Evolutionary conservation across 495 filamentous ascomycete species (phyloP).

Genomic region (Hyphodiscus hymeniophilus): DNA sequence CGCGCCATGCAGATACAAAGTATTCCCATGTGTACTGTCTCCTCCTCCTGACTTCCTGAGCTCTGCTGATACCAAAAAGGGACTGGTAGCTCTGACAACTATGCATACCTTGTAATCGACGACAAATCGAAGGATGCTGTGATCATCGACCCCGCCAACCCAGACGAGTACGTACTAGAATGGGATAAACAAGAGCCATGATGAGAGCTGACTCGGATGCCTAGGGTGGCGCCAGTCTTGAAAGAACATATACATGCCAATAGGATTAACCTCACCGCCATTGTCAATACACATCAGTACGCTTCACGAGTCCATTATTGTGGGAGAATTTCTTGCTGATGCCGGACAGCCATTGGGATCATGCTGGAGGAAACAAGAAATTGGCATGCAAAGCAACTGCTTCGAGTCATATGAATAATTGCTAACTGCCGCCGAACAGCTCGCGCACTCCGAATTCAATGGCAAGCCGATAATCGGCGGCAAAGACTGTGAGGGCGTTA

Average conservation of each 20-base stretch:
- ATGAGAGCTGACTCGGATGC: conserved; percentile 1
- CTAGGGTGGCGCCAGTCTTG: conserved; percentile 73
- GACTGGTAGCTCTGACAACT: conserved; percentile 87
- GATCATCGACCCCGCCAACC: conserved; percentile 90
- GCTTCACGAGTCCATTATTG: conserved; percentile 21
- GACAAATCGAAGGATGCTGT: conserved; percentile 88
- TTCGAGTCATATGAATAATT: neutral
- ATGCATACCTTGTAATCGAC: conserved; percentile 91
- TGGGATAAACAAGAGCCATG: neutral
- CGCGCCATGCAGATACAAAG: conserved; percentile 84
- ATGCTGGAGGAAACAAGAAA: conserved; percentile 84
- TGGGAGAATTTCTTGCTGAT: conserved; percentile 10
- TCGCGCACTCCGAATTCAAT: conserved; percentile 49
- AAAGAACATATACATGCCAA: conserved; percentile 61
- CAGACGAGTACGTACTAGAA: conserved; percentile 61
- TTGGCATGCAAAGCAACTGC: conserved; percentile 41
- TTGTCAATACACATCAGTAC: conserved; percentile 97
- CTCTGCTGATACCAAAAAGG: conserved; percentile 39
- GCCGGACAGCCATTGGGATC: conserved; percentile 73
- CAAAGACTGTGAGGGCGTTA: conserved; percentile 75
- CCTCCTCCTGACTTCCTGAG: neutral
- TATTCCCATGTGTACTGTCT: conserved; percentile 91
- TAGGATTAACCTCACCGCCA: conserved; percentile 74
- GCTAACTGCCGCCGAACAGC: conserved; percentile 38
- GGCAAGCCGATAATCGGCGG: conserved; percentile 70